phyloP scores from a whole-genome alignment of 208 protist species.

The Leishmania gerbilli region DNA sequence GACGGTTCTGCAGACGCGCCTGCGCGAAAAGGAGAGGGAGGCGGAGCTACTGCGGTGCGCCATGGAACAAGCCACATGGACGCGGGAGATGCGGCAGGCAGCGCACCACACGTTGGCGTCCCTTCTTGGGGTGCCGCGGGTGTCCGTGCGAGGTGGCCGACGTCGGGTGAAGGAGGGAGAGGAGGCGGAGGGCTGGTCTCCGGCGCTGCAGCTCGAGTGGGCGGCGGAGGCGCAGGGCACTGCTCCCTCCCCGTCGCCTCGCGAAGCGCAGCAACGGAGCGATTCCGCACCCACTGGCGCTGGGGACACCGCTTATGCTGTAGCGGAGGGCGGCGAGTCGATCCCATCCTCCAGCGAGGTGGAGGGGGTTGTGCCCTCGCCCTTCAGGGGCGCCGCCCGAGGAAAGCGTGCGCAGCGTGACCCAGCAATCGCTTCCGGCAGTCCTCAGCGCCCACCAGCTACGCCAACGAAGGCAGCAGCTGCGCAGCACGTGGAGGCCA shows the following conservation, averaged over 20 bases:
- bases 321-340: neutral
- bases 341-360: neutral
- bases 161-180: slow-evolving; percentile 1
- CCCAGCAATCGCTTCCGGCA: neutral
- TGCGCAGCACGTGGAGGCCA: slow-evolving; percentile 22
- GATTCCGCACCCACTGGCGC: neutral
- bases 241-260: neutral
- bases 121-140: slow-evolving; percentile 24
- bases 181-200: neutral
- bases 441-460: neutral
- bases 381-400: neutral
- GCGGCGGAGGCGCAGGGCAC: neutral
- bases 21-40: slow-evolving; percentile 52
- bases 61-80: slow-evolving; percentile 48
- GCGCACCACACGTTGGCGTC: slow-evolving; percentile 22
- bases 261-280: neutral
- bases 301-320: neutral
- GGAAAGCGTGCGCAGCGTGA: neutral
- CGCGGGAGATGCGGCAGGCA: slow-evolving; percentile 21
- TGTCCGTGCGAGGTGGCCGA: neutral
- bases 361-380: neutral
- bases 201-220: slow-evolving; percentile 24
- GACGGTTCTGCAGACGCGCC: slow-evolving; percentile 25
- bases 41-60: slow-evolving; percentile 50
- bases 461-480: neutral